Base-by-base conservation (phyloP, 2,329 filamentous ascomycete genomes). In the Claviceps capensis region DNA sequence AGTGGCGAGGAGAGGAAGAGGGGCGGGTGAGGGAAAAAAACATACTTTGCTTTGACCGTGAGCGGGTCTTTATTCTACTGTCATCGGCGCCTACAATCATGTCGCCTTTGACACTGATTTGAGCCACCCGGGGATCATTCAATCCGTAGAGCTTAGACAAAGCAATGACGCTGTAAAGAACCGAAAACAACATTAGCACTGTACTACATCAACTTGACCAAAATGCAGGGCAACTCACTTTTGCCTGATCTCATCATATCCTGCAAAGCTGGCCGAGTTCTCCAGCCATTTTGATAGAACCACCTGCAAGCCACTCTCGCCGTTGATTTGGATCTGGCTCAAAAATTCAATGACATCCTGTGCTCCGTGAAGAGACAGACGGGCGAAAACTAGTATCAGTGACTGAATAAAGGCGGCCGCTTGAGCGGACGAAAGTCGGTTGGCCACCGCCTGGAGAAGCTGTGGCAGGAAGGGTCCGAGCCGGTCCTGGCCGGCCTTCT, bases 221-320 rank as follows among this genome's bases (percentile, higher is more conserved):
- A 13, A 43, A 38, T 19, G 26, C n/a, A 11, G 11, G n/a, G 17
- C 11, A 2, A 73, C 82, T 67, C 73, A 90, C 86, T 97, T 98
- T 67, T 96, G 88, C 59, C 90, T 81, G 60, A 97, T 97, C 67
- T 96, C 91, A 61, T 97, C 90, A 61, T 96, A 98, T 13, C 93
- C 93, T n/a, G 89, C 89, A 69, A 98, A 98, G 67, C 86, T 95
- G 67, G 95, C 80, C 4, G 89, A 95, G 68, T 97, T 95, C 71
- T 97, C 93, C 1, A 98, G 75, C 93, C 93, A 98, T 69, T 97
- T 96, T 68, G 83, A 78, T 58, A 97, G 72, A 3, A 98, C 93
- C 23, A 96, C 83, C 57, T 90, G 81, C 7, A 98, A 72, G n/a
- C 90, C 93, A 61, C 78, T 94, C 63, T 86, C 76, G 17, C 83